A percentile compares a stretch with the other conserved stretches of the same genome.
These are phyloP conservation scores for Cystobasidiaceae sp. DNA, from an alignment of 1,284 basidiomycete species.

Conservation along the genomic window DNA sequence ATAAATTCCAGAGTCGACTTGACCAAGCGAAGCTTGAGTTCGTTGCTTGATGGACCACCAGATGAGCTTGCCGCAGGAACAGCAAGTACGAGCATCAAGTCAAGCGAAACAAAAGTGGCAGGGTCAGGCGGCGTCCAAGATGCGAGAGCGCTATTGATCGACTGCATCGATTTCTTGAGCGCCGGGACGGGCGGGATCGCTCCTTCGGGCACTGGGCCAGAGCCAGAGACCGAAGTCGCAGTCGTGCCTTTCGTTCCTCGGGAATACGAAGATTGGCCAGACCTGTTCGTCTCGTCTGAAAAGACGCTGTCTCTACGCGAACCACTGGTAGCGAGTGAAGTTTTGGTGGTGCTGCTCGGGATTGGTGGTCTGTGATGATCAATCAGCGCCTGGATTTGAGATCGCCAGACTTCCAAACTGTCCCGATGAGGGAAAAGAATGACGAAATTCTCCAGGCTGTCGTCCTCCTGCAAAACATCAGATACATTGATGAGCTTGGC, in stretches of 20 bases:
- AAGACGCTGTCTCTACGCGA: conserved; percentile 47
- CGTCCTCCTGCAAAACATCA: conserved; percentile 54
- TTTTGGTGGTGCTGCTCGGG: conserved; percentile 39
- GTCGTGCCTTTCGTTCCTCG: conserved; percentile 31
- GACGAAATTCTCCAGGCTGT: conserved; percentile 84
- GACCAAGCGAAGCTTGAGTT: conserved; percentile 78
- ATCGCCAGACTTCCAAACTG: conserved; percentile 81
- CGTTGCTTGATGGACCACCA: conserved; percentile 67
- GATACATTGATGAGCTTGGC: not conserved
- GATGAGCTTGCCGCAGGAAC: conserved; percentile 61
- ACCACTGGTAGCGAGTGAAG: conserved; percentile 50
- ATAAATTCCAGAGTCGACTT: conserved; percentile 77
- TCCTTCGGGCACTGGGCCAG: conserved; percentile 3
- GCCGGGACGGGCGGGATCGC: conserved; percentile 20
- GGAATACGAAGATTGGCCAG: conserved; percentile 56
- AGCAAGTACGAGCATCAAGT: conserved; percentile 85
- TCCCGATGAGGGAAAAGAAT: conserved; percentile 85
- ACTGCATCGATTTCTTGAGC: conserved; percentile 50
- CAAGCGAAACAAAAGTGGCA: conserved; percentile 60
- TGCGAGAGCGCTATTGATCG: not conserved
- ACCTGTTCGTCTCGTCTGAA: conserved; percentile 60
- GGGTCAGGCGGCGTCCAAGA: conserved; percentile 25
- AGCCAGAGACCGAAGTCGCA: conserved; percentile 19
- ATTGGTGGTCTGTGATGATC: conserved; percentile 51
- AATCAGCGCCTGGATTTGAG: conserved; percentile 69